Base-by-base conservation (phyloP, 2,329 filamentous ascomycete species). In the Alternaria longipes region DNA sequence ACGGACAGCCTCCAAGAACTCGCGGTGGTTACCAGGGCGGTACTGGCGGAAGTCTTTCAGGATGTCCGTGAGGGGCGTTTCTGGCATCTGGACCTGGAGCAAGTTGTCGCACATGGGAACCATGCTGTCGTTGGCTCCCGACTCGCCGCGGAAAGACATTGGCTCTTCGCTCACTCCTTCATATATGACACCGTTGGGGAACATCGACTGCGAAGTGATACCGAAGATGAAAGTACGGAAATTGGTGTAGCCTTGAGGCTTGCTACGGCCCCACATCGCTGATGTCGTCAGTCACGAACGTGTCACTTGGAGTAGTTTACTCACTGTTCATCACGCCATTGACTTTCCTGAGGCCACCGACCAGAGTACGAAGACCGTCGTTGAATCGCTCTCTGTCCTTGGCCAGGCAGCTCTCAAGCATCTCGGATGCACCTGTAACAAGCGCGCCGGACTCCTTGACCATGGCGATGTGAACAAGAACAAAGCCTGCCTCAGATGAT, bases 171-270 rank as follows among this genome's bases (percentile, higher is more conserved):
- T 90, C 62, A 94, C 87, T 8, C 93, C 93, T 77, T 96, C 91
- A 78, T 97, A 97, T 47, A 97, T 81, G 8, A 97, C 94, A 8
- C 94, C 94, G 65, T 94, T 84, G 8, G 94, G 94, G 80, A 97
- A 97, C 93, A 97, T 97, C 72, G 89, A 90, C 80, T 97, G 94
- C 49, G 88, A 91, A 1, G 93, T 96, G 80, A 97, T 97, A 70
- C 94, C 94, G 75, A 97, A 97, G 82, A 97, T 97, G 83, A 97
- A 97, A 11, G 94, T 97, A 41, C 94, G 91, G 87, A 97, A 97
- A 69, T 87, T 90, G 60, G 91, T 92, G 81, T 97, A 97, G 68
- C 93, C 88, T 18, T 86, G 85, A 3, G 94, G 94, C 70, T 91
- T 91, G 57, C 91, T 95, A 78, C 93, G 92, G 62, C 85, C 86